Conservation (phyloP, 768 basidiomycete species). For the Rhodosporidiobolus odoratus region DNA sequence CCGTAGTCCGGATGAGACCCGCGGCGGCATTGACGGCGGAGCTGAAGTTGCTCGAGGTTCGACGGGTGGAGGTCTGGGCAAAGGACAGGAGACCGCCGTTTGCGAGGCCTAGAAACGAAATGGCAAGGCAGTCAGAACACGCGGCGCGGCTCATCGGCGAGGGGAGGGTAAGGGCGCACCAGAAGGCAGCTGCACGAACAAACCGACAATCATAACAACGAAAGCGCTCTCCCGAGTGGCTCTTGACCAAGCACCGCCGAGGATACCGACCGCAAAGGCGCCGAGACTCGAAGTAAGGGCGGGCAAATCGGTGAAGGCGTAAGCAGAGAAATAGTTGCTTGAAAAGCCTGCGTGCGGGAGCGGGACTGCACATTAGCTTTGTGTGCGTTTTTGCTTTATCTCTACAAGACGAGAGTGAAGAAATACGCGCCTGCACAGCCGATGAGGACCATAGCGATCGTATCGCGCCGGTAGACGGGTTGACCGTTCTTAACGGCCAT, state of each 20-base stretch:
- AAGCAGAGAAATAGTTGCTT: constrained; percentile 63
- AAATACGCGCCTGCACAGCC: constrained; percentile 43
- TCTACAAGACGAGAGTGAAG: neutral
- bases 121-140: neutral
- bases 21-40: constrained; percentile 69
- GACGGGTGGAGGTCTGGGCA: constrained; percentile 50
- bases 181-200: neutral
- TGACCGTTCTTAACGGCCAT: constrained; percentile 59
- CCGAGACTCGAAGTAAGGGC: constrained; percentile 74
- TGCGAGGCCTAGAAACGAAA: constrained; percentile 58
- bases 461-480: constrained; percentile 46
- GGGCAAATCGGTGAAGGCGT: constrained; percentile 40
- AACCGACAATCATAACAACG: constrained; percentile 62
- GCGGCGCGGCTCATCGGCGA: neutral
- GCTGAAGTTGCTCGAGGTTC: constrained; percentile 54
- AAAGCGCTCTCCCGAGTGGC: constrained; percentile 52
- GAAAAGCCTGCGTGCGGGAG: constrained; percentile 54
- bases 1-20: constrained; percentile 67
- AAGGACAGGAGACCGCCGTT: constrained; percentile 72
- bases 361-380: too few species aligned
- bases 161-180: neutral
- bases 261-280: constrained; percentile 71
- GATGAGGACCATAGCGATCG: constrained; percentile 48
- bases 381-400: too few species aligned
- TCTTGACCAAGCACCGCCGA: constrained; percentile 65